Evolutionary conservation across 495 filamentous ascomycete genomes (phyloP).

Genomic region (Stereocaulon alpinum): DNA sequence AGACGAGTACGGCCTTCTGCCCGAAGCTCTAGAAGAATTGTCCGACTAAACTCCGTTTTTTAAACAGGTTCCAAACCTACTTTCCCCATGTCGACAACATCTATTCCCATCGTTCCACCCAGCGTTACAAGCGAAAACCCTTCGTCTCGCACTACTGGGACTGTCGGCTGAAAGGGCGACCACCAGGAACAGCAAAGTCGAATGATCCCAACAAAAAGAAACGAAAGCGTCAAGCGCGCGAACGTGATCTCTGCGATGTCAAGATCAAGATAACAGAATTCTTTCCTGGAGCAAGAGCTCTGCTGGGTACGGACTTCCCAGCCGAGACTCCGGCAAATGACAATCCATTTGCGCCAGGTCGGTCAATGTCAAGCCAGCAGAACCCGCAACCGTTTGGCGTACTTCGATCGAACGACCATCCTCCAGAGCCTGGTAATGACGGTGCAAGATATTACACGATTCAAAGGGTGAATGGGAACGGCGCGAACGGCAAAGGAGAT

Average conservation of each 20-base stretch:
- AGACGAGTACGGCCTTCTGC: constrained; percentile 54
- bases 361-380: constrained; percentile 16
- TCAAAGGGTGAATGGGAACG: constrained; percentile 69
- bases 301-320: constrained; percentile 24
- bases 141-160: constrained; percentile 86
- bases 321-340: constrained; percentile 22
- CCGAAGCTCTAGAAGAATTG: constrained; percentile 17
- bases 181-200: constrained; percentile 74
- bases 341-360: constrained; percentile 28
- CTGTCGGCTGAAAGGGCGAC: constrained; percentile 77
- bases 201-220: constrained; percentile 84
- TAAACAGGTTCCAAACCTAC: constrained; percentile 66
- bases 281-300: constrained; percentile 43
- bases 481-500: constrained; percentile 60
- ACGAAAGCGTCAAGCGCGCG: constrained; percentile 65
- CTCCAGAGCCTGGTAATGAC: constrained; percentile 31
- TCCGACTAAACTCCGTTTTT: not conserved
- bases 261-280: constrained; percentile 91
- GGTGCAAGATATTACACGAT: constrained; percentile 59
- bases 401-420: constrained; percentile 11
- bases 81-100: constrained; percentile 89
- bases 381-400: constrained; percentile 12
- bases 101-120: constrained; percentile 82
- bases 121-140: constrained; percentile 73
- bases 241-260: constrained; percentile 76